Base-by-base conservation (phyloP, 2,329 filamentous ascomycete species). In the Penicillium sp. region DNA sequence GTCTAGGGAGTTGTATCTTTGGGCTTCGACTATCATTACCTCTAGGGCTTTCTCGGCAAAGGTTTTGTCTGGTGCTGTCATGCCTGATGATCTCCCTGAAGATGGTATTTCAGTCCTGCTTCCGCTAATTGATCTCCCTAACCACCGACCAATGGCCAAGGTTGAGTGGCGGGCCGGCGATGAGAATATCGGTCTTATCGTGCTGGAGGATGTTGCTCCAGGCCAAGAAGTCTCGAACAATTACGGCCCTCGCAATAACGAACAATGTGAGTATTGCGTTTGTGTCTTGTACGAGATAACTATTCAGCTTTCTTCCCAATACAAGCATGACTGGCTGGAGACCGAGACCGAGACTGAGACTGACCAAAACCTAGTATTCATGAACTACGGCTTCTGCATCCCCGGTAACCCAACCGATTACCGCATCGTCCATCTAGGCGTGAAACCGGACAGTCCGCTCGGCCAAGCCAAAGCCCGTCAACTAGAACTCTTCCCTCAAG, bases 191-290 rank as follows among this genome's bases (percentile, higher is more conserved):
- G 64, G 62, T 6, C 63, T 76, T 35, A 62, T 72, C 34, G 72
- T 77, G 2, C 65, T 77, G 18, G 68, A 75, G 10, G 61, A 69
- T 7, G 77, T 83, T 57, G 41, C 55, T 4, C 69, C 80, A 0
- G 81, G 83, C 0, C 66, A 80, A 27, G 75, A 79, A 55, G 69
- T 79, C 19, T 84, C 77, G 60, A 88, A 88, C 71, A 89, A 88
- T 65, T 90, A 90, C 62, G 86, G 86, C 27, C 70, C 75, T n/a
- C 87, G 88, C 67, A 87, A 85, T 6, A 90, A 89, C 60, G 85
- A 84, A 50, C 84, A 88, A 69, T 71, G 75, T 71, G 53, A 39
- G 69, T 54, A 25, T 34, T 18, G 1, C 18, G 1, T 19, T 27
- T 16, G 2, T 31, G 3, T 14, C 19, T 22, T 22, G 5, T 22